Evolutionary conservation across 805 yeast species (phyloP).

Genomic region (Starmerella kuoi): DNA sequence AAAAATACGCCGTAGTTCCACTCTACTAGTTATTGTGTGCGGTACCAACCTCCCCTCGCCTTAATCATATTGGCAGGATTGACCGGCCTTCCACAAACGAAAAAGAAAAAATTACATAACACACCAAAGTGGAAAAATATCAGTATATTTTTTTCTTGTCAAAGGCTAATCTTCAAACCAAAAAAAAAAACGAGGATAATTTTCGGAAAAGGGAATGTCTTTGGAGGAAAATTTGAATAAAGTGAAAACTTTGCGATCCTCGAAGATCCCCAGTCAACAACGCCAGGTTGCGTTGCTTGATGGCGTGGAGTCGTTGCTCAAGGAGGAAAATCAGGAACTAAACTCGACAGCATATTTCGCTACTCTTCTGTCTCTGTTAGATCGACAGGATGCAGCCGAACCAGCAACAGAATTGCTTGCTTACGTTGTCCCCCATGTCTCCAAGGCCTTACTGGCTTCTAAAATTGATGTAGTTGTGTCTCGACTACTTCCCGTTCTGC

Average conservation of each 20-base stretch:
- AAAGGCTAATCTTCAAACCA: no score
- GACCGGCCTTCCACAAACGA: no score
- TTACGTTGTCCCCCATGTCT: conserved; percentile 59
- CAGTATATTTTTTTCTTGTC: no score
- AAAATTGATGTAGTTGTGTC: conserved; percentile 69
- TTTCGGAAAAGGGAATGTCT: conserved; percentile 9
- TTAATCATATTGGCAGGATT: no score
- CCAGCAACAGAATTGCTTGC: conserved; percentile 74
- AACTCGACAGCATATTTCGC: conserved; percentile 60
- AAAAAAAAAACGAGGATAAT: no score
- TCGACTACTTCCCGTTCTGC: conserved; percentile 68
- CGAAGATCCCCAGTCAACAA: conserved; percentile 21
- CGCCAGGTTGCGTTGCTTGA: conserved; percentile 61
- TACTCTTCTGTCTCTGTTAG: conserved; percentile 68
- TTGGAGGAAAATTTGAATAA: conserved; percentile 16
- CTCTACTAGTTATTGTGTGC: no score
- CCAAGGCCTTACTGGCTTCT: conserved; percentile 53
- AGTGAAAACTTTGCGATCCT: conserved; percentile 13
- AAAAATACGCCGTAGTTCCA: no score
- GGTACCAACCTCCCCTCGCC: no score
- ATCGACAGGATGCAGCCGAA: conserved; percentile 64
- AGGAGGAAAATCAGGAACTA: conserved; percentile 49
- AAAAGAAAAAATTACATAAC: no score
- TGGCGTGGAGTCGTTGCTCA: conserved; percentile 82
- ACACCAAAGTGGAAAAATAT: no score